Evolutionary conservation across 139 green algal genomes (phyloP), one percentile per base, ranked within the genome.

Genomic region (Diplosphaera chodatii): DNA sequence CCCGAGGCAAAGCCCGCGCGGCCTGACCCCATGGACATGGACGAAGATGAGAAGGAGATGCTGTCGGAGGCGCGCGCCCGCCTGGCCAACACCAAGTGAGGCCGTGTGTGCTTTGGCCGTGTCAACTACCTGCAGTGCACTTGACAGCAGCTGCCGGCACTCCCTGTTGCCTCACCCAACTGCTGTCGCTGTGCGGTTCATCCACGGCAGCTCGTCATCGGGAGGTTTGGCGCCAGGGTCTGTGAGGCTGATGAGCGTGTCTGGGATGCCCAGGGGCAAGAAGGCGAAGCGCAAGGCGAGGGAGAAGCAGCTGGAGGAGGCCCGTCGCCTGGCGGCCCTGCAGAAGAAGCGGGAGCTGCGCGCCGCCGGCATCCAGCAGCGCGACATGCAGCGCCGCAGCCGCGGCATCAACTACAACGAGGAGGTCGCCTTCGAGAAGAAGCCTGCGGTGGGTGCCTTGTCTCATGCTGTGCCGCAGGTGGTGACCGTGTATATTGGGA

Each of bases 21-120:
- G 28, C 94, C 94, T 13, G 95, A 98, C 41, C 88, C 95, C 0
- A 88, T 98, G 28, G 96, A 99, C 78, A 99, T 99, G 96, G 95
- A 98, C 65, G 96, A 99, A 76, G 96, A 99, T 34, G 96, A 99
- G 81, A 98, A 98, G 82, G 96, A 99, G 85, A 99, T 99, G 96
- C 88, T 99, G 27, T 89, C 83, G 37, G 96, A 99, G 79, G 96
- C 96, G 1, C 79, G 96, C 1, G 96, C 96, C 23, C 84, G 96
- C 29, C 82, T 99, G 71, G 96, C 96, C 21, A 99, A 99, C 84
- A 99, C 96, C 32, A 82, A 82, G 87, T 91, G 41, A 37, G 63
- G n/a, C n/a, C n/a, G n/a, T n/a, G n/a, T n/a, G n/a, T n/a, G n/a
- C n/a, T n/a, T n/a, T n/a, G n/a, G n/a, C n/a, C n/a, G n/a, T n/a